Evolutionary conservation across 192 early-diverging fungal genomes (phyloP).

Genomic region (Entomortierella lignicola): DNA sequence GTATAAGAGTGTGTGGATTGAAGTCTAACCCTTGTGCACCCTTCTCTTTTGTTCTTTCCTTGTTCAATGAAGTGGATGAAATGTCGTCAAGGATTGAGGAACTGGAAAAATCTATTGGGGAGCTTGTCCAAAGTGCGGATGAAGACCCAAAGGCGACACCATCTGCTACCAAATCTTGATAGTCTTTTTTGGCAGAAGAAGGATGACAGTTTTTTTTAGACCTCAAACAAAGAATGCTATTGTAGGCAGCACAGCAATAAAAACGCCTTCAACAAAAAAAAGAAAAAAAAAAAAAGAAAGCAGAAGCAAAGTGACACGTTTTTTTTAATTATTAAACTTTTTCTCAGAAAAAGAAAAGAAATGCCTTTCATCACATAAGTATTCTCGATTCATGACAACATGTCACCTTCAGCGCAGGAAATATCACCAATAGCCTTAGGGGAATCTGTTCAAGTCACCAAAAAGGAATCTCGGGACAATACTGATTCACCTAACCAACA

Average conservation of each 20-base stretch:
- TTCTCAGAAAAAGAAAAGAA: background rate
- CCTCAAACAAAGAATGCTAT: too few relatives aligned
- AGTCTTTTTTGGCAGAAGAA: background rate
- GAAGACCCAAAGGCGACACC: conserved; percentile 27
- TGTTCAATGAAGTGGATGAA: conserved; percentile 31
- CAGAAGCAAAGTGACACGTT: too few relatives aligned
- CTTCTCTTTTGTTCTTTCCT: background rate
- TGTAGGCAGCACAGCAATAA: too few relatives aligned
- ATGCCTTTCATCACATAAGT: background rate
- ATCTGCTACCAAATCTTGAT: background rate
- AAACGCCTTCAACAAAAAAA: too few relatives aligned
- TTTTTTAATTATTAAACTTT: too few relatives aligned
- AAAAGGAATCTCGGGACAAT: background rate
- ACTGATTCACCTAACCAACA: background rate
- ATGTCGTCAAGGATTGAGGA: conserved; percentile 53
- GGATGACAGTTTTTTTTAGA: too few relatives aligned
- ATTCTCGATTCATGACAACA: conserved; percentile 1
- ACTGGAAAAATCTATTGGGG: conserved; percentile 50
- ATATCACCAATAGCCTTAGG: background rate
- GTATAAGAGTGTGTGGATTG: too few relatives aligned
- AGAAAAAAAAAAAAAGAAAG: too few relatives aligned
- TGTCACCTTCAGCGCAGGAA: conserved; percentile 18
- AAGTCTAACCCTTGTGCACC: too few relatives aligned
- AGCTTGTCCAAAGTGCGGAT: conserved; percentile 43
- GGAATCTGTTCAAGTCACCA: background rate